phyloP scores from a whole-genome alignment of 345 rosid genomes.

The Heritiera littoralis region DNA sequence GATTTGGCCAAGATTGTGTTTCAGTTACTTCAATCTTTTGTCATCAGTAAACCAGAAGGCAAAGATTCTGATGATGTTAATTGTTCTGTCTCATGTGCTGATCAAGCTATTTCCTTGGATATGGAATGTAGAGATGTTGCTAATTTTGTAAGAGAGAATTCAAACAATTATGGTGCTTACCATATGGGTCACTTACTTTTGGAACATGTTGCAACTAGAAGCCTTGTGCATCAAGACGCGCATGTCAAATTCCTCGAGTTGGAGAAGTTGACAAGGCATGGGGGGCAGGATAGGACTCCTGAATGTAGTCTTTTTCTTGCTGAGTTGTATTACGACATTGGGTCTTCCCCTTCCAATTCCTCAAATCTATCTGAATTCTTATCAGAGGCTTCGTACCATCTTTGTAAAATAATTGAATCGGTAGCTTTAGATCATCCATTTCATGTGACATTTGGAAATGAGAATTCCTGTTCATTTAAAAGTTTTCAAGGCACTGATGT shows the following conservation, averaged over 20 bases:
- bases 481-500: constrained; percentile 40
- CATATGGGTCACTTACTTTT: constrained; percentile 90
- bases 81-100: constrained; percentile 38
- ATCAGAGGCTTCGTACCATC: constrained; percentile 78
- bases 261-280: constrained; percentile 79
- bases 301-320: constrained; percentile 93
- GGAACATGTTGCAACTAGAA: constrained; percentile 57
- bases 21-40: constrained; percentile 72
- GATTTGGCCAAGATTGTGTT: constrained; percentile 64
- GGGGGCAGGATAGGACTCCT: constrained; percentile 81
- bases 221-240: constrained; percentile 47
- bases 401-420: constrained; percentile 85
- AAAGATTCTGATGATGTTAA: constrained; percentile 41
- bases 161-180: constrained; percentile 82
- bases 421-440: constrained; percentile 67
- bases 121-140: constrained; percentile 51
- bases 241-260: constrained; percentile 66
- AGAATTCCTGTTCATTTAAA: constrained; percentile 36
- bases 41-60: constrained; percentile 37
- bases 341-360: constrained; percentile 50
- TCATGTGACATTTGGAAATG: constrained; percentile 36
- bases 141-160: constrained; percentile 61
- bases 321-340: constrained; percentile 80
- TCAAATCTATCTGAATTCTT: constrained; percentile 55
- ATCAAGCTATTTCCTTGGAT: constrained; percentile 42